Evolutionary conservation across 768 basidiomycete genomes (phyloP), one percentile per base, ranked within the genome.

Genomic region (Collybiopsis luxurians): DNA sequence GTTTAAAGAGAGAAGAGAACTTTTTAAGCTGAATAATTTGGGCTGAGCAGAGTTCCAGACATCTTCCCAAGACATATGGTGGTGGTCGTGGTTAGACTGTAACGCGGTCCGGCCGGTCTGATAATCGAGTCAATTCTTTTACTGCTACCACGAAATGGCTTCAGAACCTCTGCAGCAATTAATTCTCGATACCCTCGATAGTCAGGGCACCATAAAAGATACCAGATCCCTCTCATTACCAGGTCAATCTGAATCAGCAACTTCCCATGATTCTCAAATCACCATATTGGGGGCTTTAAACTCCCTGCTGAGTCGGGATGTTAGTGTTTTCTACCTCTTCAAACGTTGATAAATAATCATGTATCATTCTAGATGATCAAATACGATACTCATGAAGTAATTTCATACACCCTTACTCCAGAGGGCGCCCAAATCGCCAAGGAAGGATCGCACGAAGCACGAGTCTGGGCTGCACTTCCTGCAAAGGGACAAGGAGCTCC

Each of bases 381-480:
- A 53, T 92, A 90, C 61, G 85, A 87, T 55, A 83, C 85, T 9
- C 86, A 93, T 64, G 93, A 95, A 68, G 78, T 84, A 4, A 74
- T 84, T 4, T 80, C 84, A 12, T 86, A 95, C 76, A 76, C 75
- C 6, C 81, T 93, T 42, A 94, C 93, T 13, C 71, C 83, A 1
- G 97, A 99, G 76, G 97, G 97, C 21, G 66, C 75, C 21, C 84
- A 87, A 63, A 90, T 98, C 61, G 84, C 85, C 23, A 71, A 79
- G 39, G 73, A 87, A 39, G 97, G 97, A 36, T 98, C 95, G 13
- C 95, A 98, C 70, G 97, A 99, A 76, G 93, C 89, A 46, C 86
- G 92, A 56, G 93, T 98, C 31, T 99, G 96, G 96, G 76, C 80
- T 47, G 92, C 84, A 21, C 77, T 96, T 4, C 90, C 92, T 6